Percentiles rank a stretch among this genome's conserved stretches.
These are phyloP conservation scores for Kickxella alabastrina DNA, from an alignment of 192 early-diverging fungal genomes.

Conservation along the genomic window DNA sequence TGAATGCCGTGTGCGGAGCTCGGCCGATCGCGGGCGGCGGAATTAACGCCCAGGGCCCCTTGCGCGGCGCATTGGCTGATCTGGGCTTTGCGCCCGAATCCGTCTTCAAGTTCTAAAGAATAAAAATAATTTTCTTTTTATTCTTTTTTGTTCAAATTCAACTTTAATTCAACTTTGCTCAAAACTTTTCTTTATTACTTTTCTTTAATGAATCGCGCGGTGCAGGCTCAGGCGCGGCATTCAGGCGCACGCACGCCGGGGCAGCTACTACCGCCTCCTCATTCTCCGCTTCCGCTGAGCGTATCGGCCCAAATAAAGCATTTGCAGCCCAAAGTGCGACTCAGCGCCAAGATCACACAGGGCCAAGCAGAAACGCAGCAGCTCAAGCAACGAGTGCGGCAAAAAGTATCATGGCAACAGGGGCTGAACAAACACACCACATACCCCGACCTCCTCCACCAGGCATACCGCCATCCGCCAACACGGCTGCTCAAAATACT, in stretches of 20 bases:
- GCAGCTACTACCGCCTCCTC: background rate
- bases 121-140: background rate
- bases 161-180: background rate
- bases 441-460: background rate
- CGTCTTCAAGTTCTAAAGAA: constrained; percentile 60
- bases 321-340: background rate
- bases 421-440: background rate
- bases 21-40: constrained; percentile 49
- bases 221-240: background rate
- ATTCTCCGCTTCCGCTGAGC: background rate
- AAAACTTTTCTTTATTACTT: constrained; percentile 3
- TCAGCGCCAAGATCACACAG: background rate
- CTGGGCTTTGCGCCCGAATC: constrained; percentile 53
- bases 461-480: background rate
- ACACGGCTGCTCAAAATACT: background rate
- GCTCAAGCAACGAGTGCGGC: background rate
- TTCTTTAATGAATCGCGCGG: constrained; percentile 1
- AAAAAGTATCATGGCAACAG: background rate
- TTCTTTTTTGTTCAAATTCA: background rate
- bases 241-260: background rate
- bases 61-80: constrained; percentile 52
- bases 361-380: background rate
- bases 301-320: background rate
- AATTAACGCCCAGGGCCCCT: constrained; percentile 53
- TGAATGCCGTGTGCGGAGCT: constrained; percentile 54